phyloP scores from a whole-genome alignment of 768 basidiomycete species.

The Chlorophyllum brunneum region DNA sequence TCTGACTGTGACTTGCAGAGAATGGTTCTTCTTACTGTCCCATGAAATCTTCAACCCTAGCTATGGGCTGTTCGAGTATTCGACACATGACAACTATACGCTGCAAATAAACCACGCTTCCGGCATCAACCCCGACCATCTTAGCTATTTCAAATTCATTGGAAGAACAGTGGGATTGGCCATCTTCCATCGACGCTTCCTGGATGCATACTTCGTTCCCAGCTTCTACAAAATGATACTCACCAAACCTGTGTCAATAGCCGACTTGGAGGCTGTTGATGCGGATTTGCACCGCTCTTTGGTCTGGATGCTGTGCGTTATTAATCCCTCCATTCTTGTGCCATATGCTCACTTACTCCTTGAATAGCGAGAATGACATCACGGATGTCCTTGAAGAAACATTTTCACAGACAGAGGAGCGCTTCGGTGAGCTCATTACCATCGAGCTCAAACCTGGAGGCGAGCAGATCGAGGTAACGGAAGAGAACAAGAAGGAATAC shows the following conservation, averaged over 20 bases:
- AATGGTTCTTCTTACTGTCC: conserved; percentile 85
- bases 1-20: conserved; percentile 34
- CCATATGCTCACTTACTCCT: conserved; percentile 1
- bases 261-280: conserved; percentile 68
- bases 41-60: conserved; percentile 82
- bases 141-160: conserved; percentile 81
- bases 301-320: conserved; percentile 67
- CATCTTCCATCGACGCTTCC: conserved; percentile 73
- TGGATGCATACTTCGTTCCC: conserved; percentile 77
- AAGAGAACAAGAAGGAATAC: conserved; percentile 76
- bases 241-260: conserved; percentile 51
- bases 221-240: conserved; percentile 82
- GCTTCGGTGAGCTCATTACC: conserved; percentile 68
- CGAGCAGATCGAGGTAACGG: conserved; percentile 57
- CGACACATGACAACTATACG: conserved; percentile 76
- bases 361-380: conserved; percentile 65
- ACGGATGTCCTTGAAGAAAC: conserved; percentile 73
- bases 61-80: conserved; percentile 81
- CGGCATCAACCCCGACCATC: conserved; percentile 71
- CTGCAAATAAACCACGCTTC: conserved; percentile 78
- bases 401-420: conserved; percentile 67
- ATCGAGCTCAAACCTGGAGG: conserved; percentile 66
- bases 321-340: background rate
- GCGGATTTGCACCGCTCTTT: conserved; percentile 66
- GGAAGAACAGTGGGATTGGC: conserved; percentile 71